Evolutionary conservation across 2,329 filamentous ascomycete genomes (phyloP), one percentile per base, ranked within the genome.

Genomic region (Cordyceps pruinosa): DNA sequence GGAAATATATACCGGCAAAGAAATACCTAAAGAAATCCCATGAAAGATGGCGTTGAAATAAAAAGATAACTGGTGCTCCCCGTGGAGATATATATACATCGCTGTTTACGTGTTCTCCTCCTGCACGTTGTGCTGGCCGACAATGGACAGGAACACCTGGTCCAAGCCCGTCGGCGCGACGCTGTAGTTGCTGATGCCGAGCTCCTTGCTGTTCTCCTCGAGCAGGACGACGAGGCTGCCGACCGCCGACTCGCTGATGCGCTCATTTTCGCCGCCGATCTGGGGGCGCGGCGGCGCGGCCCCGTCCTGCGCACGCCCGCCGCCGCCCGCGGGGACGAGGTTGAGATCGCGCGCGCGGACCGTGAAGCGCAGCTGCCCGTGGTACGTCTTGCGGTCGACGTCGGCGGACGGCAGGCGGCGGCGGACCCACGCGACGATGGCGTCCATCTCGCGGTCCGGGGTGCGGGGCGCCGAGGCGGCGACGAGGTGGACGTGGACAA

Each of bases 131-230:
- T 95, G 88, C 70, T 85, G 82, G 1, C 86, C 86, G 0, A 96
- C 90, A 67, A 97, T 94, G 26, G 81, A 81, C 69, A 97, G 72
- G 71, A 97, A 97, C 0, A 97, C 91, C 71, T 96, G 89, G 68
- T 97, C 92, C 42, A 97, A 74, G 17, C 90, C 95, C 19, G 90
- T 94, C 25, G 90, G 89, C 58, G 84, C 88, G 62, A 96, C 90
- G 50, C 87, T 90, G 71, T 93, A 97, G 70, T 95, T 90, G 68
- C 90, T 87, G 48, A 96, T 80, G 0, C 88, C 88, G 28, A 96
- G 70, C 5, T 73, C 70, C 21, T 83, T 75, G 65, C 86, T 88
- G 60, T 86, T 78, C 63, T 84, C 82, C 71, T 97, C 92, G 1
- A 96, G 75, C 41, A 86, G 66, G 15, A 86, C 81, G 60, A 94